Evolutionary conservation across 805 yeast species (phyloP), one percentile per base, ranked within the genome.

Genomic region (Saturnispora halmiae): DNA sequence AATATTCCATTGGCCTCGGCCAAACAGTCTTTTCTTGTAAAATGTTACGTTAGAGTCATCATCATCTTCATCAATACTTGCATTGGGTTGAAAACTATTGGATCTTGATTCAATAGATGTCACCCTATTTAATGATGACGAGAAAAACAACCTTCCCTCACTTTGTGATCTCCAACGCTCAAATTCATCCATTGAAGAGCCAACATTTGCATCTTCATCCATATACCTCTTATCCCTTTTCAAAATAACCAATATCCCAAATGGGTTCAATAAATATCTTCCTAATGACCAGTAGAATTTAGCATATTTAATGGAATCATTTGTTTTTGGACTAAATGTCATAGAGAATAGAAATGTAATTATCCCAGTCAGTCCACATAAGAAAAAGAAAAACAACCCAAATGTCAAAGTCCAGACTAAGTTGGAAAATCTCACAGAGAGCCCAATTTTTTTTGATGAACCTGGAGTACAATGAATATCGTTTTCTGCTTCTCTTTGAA

Each of bases 1-100:
- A 15, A 78, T 55, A 14, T 80, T 78, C 97, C 97, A 92, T 49
- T 77, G 65, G 28, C 97, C 97, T 58, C 97, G 71, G 27, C 97
- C 97, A 58, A 92, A 90, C 37, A 76, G 66, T 44, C 97, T 50
- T 30, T 51, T 53, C 42, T 62, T 62, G 45, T 52, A 53, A 36
- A 53, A 51, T 4, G 52, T 53, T 5, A 34, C 41, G 26, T 52
- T 46, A 8, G 54, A 60, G 22, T 55, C 61, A 34, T 58, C 61
- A 22, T 56, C 58, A 15, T 52, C 51, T 21, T 28, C 31, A 18
- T 30, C 40, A 19, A 20, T 36, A n/a, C 21, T 19, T 4, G 25
- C 31, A 16, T 36, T 28, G 11, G 24, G 31, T 26, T 27, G 36
- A 21, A 34, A 27, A 13, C 37, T 34, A 14, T 30, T 27, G 16